A percentile compares a stretch with the other conserved stretches of the same genome.
Conservation (phyloP, 306 rosid genomes). For the Pyrus betulifolia region DNA sequence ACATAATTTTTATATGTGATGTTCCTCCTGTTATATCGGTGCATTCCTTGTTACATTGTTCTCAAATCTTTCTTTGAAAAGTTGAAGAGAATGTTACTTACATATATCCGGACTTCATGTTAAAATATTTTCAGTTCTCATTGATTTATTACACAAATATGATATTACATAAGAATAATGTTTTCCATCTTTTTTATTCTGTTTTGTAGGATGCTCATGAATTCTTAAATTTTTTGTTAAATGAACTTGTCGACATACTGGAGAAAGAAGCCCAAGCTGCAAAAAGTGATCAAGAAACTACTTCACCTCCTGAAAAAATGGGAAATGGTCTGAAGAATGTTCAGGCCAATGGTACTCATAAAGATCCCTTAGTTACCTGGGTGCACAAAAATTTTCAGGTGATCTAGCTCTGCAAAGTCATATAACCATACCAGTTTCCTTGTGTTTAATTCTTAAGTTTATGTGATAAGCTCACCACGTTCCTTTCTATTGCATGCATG, state of each 20-base stretch:
- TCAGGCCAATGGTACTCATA: slow-evolving; percentile 62
- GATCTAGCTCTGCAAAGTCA: slow-evolving; percentile 28
- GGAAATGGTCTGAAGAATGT: slow-evolving; percentile 70
- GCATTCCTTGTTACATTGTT: slow-evolving; percentile 1
- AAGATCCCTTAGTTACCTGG: slow-evolving; percentile 95
- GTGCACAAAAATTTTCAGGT: slow-evolving; percentile 99
- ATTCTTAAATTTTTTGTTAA: slow-evolving; percentile 93
- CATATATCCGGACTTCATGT: not conserved
- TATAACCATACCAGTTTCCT: slow-evolving; percentile 6
- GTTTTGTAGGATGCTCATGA: slow-evolving; percentile 91
- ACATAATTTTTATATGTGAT: not conserved
- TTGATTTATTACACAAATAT: not conserved
- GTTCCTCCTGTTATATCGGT: not conserved
- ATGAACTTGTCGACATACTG: slow-evolving; percentile 96
- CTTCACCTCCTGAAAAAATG: slow-evolving; percentile 62
- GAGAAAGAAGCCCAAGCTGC: slow-evolving; percentile 90
- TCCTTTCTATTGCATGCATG: not conserved
- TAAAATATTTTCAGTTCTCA: not conserved
- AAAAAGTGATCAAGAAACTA: slow-evolving; percentile 65
- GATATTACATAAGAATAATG: not conserved
- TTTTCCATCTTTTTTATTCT: slow-evolving; percentile 13
- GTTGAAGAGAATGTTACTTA: not conserved
- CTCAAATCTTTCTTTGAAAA: not conserved
- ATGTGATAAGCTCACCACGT: not conserved
- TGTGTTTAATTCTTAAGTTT: not conserved